phyloP scores from a whole-genome alignment of 306 rosid species.

The Fragaria vesca region DNA sequence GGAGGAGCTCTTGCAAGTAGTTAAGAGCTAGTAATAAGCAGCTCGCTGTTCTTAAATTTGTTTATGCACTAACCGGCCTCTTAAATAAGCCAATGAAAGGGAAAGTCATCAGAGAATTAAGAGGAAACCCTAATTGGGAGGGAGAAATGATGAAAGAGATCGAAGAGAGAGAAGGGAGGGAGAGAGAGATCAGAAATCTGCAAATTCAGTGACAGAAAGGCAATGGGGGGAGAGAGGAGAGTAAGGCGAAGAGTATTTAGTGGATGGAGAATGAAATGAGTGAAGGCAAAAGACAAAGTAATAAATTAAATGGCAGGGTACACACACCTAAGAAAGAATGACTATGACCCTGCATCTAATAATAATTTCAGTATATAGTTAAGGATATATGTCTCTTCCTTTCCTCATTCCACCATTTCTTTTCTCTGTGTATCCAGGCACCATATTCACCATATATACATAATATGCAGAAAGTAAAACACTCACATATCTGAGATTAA shows the following conservation, averaged over 20 bases:
- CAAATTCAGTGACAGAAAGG: slow-evolving; percentile 50
- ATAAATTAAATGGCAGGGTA: slow-evolving; percentile 62
- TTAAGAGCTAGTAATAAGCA: slow-evolving; percentile 17
- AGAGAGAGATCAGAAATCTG: slow-evolving; percentile 32
- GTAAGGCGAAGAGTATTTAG: slow-evolving; percentile 57
- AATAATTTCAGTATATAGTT: slow-evolving; percentile 39
- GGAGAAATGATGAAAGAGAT: slow-evolving; percentile 13
- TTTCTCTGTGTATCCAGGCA: slow-evolving; percentile 35
- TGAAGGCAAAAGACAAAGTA: slow-evolving; percentile 89
- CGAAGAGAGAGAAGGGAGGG: slow-evolving; percentile 14
- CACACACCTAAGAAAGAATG: slow-evolving; percentile 50
- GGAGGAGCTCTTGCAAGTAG: slow-evolving; percentile 37
- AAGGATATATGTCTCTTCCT: slow-evolving; percentile 54
- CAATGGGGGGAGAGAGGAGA: slow-evolving; percentile 38
- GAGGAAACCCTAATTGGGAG: slow-evolving; percentile 62
- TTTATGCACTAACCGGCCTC: slow-evolving; percentile 25
- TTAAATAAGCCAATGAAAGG: slow-evolving; percentile 41
- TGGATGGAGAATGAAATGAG: slow-evolving; percentile 84
- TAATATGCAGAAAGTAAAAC: background rate
- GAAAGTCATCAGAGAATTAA: slow-evolving; percentile 40
- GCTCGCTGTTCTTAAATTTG: slow-evolving; percentile 36
- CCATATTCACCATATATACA: background rate
- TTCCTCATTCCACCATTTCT: slow-evolving; percentile 37
- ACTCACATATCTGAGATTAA: background rate
- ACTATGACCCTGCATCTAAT: slow-evolving; percentile 83